Percentiles rank a stretch among this genome's conserved stretches.
Conservation (phyloP, 2,329 filamentous ascomycete genomes). For the Teratosphaeria pseudoeucalypti region DNA sequence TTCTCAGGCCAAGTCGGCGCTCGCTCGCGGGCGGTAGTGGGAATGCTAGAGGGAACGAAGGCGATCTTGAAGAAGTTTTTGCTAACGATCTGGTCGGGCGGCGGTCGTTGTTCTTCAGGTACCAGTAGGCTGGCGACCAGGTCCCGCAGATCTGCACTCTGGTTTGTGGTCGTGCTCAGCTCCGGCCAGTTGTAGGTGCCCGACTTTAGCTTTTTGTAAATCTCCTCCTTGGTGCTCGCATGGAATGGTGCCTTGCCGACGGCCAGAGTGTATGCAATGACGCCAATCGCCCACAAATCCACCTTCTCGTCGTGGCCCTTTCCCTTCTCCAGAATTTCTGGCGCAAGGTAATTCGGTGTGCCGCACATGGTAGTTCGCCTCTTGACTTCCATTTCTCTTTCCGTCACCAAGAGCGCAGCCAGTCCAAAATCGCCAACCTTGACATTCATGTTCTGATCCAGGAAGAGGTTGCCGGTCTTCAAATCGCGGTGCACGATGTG, state of each 20-base stretch:
- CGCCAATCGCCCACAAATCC: conserved; percentile 94
- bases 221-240: conserved; percentile 77
- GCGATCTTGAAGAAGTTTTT: conserved; percentile 71
- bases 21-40: conserved; percentile 33
- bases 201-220: conserved; percentile 59
- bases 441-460: conserved; percentile 90
- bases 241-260: conserved; percentile 96
- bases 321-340: conserved; percentile 90
- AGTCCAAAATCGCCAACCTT: conserved; percentile 97
- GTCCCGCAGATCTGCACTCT: conserved; percentile 69
- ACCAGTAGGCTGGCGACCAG: conserved; percentile 67
- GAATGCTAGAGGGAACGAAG: conserved; percentile 53
- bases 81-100: conserved; percentile 67
- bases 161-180: conserved; percentile 53
- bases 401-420: conserved; percentile 80
- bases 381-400: conserved; percentile 72
- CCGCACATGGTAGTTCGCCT: conserved; percentile 89
- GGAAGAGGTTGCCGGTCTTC: conserved; percentile 96
- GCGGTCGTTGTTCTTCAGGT: conserved; percentile 63
- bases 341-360: conserved; percentile 96
- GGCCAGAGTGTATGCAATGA: conserved; percentile 97
- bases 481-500: conserved; percentile 94
- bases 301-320: conserved; percentile 96
- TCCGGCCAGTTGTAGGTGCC: conserved; percentile 74
- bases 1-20: conserved; percentile 39